phyloP scores from a whole-genome alignment of 257 asterid genomes.

The Marsdenia floribunda region DNA sequence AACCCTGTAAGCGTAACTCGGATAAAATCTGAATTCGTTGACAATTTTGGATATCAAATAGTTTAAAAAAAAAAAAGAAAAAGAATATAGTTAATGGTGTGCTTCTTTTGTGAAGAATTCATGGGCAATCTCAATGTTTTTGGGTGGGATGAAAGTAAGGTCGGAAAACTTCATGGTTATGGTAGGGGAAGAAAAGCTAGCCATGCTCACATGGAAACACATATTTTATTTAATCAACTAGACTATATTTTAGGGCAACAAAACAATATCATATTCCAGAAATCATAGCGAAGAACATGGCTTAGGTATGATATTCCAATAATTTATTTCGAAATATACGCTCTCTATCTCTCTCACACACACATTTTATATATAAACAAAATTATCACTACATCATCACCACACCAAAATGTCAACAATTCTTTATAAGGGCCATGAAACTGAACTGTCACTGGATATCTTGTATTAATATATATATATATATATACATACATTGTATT shows the following conservation, averaged over 20 bases:
- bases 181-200: not conserved
- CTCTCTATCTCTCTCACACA: too few relatives aligned
- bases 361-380: not conserved
- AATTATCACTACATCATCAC: not conserved
- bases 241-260: slow-evolving; percentile 9
- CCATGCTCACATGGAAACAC: slow-evolving; percentile 14
- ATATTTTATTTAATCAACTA: not conserved
- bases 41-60: too few relatives aligned
- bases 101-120: too few relatives aligned
- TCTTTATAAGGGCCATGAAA: not conserved
- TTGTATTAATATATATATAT: too few relatives aligned
- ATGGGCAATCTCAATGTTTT: too few relatives aligned
- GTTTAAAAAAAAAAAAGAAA: too few relatives aligned
- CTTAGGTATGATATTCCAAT: slow-evolving; percentile 13
- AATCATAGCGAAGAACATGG: slow-evolving; percentile 22
- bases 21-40: too few relatives aligned
- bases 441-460: slow-evolving; percentile 6
- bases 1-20: too few relatives aligned
- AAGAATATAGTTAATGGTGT: too few relatives aligned
- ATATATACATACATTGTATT: not conserved
- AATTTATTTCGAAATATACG: slow-evolving; percentile 1
- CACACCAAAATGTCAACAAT: slow-evolving; percentile 12
- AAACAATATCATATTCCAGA: not conserved
- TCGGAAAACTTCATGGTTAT: too few relatives aligned
- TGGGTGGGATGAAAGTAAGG: too few relatives aligned